Percentiles rank a stretch among this genome's conserved stretches.
phyloP scores from a whole-genome alignment of 495 filamentous ascomycete species.

The Penicillium goetzii region DNA sequence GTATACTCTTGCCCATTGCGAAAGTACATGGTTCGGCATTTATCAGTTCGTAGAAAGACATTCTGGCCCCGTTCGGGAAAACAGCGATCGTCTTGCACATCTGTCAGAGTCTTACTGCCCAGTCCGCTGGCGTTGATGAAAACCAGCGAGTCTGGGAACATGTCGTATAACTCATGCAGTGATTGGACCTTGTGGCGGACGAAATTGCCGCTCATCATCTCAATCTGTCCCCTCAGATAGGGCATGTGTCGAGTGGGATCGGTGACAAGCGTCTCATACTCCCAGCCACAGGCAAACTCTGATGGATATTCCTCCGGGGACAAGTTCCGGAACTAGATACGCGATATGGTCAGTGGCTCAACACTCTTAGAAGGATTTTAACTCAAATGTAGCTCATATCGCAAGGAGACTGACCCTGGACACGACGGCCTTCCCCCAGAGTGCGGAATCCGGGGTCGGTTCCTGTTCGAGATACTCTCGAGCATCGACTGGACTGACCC shows the following conservation, averaged over 20 bases:
- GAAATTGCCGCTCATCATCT: constrained; percentile 41
- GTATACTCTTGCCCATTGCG: constrained; percentile 53
- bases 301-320: constrained; percentile 40
- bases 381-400: not conserved
- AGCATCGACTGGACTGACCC: constrained; percentile 43
- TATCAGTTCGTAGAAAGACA: constrained; percentile 41
- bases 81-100: constrained; percentile 45
- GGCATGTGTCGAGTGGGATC: constrained; percentile 51
- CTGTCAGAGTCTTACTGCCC: constrained; percentile 41
- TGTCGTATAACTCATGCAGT: constrained; percentile 41
- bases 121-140: constrained; percentile 52
- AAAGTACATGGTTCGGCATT: constrained; percentile 43
- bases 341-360: not conserved
- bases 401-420: constrained; percentile 35
- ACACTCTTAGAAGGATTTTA: not conserved
- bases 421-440: constrained; percentile 46
- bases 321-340: constrained; percentile 40
- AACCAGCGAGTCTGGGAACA: constrained; percentile 44
- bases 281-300: constrained; percentile 43
- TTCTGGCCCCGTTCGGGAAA: constrained; percentile 51
- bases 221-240: constrained; percentile 38
- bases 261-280: constrained; percentile 46
- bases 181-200: constrained; percentile 44
- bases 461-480: constrained; percentile 45
- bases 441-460: constrained; percentile 39